Conservation (phyloP, 768 basidiomycete species). For the Russula foetens region DNA sequence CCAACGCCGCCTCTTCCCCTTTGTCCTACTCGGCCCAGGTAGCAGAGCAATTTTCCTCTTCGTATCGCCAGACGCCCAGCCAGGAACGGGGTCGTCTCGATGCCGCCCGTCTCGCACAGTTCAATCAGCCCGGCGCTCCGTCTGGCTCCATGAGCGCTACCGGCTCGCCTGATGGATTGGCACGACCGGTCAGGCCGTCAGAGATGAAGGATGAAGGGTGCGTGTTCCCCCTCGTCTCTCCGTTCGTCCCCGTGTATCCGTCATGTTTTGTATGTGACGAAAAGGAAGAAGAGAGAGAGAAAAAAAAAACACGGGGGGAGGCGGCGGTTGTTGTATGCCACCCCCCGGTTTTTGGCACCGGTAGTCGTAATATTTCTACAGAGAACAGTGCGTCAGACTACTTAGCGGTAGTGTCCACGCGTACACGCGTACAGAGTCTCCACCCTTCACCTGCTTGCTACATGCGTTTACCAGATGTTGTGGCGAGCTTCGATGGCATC, state of each 20-base stretch:
- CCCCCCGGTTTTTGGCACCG: not conserved
- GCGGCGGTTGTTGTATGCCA: not conserved
- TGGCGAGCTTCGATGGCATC: slow-evolving; percentile 12
- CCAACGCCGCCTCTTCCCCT: slow-evolving; percentile 21
- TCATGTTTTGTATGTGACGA: not conserved
- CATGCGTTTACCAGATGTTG: slow-evolving; percentile 18
- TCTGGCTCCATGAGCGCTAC: not conserved
- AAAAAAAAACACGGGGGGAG: too few relatives aligned
- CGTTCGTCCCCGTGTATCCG: not conserved
- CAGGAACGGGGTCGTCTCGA: slow-evolving; percentile 46
- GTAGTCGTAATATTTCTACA: slow-evolving; percentile 4
- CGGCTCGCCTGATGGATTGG: not conserved
- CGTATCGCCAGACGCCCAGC: slow-evolving; percentile 56
- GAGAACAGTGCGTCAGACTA: slow-evolving; percentile 4
- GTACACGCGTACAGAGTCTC: slow-evolving; percentile 2
- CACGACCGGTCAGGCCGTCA: slow-evolving; percentile 64
- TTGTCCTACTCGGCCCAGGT: slow-evolving; percentile 58
- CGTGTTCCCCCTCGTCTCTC: slow-evolving; percentile 33
- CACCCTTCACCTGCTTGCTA: slow-evolving; percentile 10
- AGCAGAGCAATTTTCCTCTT: slow-evolving; percentile 55
- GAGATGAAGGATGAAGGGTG: slow-evolving; percentile 99
- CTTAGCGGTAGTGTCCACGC: slow-evolving; percentile 16
- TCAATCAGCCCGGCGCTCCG: slow-evolving; percentile 4
- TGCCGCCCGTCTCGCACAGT: slow-evolving; percentile 10
- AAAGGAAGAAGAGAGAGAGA: not conserved